Conservation (phyloP, 257 asterid genomes). For the Scutellaria galericulata region DNA sequence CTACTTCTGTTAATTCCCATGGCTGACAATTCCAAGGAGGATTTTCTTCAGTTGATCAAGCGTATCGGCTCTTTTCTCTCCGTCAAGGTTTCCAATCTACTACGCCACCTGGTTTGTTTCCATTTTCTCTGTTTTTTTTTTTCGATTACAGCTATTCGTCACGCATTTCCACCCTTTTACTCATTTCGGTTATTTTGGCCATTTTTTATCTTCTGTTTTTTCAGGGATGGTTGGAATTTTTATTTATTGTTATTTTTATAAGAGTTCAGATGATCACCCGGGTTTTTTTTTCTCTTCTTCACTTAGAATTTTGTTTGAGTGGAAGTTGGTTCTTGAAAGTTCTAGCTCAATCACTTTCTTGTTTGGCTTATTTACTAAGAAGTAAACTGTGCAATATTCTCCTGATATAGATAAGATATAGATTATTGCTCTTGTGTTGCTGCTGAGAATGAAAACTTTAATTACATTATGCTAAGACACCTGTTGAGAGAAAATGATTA, state of each 20-base stretch:
- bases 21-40: conserved; percentile 84
- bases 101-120: conserved; percentile 61
- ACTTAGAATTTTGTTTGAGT: conserved; percentile 4
- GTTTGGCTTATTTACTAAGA: background rate
- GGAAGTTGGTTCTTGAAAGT: background rate
- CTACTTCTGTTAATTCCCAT: conserved; percentile 38
- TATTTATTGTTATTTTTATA: background rate
- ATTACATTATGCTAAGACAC: background rate
- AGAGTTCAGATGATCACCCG: background rate
- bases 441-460: background rate
- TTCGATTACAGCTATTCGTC: conserved; percentile 10
- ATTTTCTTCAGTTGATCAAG: conserved; percentile 73
- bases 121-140: background rate
- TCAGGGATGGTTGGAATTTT: background rate
- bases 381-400: conserved; percentile 2
- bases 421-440: background rate
- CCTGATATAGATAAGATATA: background rate
- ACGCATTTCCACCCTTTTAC: background rate
- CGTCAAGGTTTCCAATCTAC: conserved; percentile 66
- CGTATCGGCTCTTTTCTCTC: conserved; percentile 75
- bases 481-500: background rate
- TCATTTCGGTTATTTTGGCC: background rate
- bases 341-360: background rate
- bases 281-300: background rate
- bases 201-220: background rate